Percentiles rank a stretch among this genome's conserved stretches.
Evolutionary conservation across 164 flowering plant species (phyloP).

Genomic region (Tetrastigma voinierianum): DNA sequence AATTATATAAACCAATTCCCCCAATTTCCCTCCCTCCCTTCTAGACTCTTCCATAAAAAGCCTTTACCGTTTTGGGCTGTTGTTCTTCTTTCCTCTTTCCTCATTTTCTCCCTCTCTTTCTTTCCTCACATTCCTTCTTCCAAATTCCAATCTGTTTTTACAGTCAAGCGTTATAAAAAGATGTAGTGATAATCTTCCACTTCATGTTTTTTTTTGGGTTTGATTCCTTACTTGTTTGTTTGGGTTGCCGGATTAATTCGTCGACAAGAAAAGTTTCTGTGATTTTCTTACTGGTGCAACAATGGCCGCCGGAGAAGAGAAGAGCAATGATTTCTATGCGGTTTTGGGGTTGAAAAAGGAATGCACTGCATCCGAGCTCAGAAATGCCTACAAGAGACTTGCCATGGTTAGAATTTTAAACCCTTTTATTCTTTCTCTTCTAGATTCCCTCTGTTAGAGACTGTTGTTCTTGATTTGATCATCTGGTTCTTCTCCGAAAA

Average conservation of each 20-base stretch:
- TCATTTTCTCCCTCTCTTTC: neutral
- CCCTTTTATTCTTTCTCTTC: conserved; percentile 2
- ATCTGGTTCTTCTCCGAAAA: neutral
- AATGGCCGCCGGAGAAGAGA: conserved; percentile 54
- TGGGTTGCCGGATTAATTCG: conserved; percentile 9
- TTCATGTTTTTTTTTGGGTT: neutral
- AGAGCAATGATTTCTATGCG: conserved; percentile 44
- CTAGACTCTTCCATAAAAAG: conserved; percentile 29
- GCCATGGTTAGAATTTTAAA: conserved; percentile 61
- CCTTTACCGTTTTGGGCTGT: too few relatives aligned
- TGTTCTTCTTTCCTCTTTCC: neutral
- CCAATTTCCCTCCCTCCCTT: conserved; percentile 18
- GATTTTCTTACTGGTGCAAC: neutral
- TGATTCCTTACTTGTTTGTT: neutral
- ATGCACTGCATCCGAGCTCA: conserved; percentile 64
- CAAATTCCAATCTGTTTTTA: too few relatives aligned
- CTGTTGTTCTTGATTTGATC: conserved; percentile 1
- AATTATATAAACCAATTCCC: too few relatives aligned
- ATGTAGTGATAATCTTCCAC: conserved; percentile 6
- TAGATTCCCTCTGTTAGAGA: neutral
- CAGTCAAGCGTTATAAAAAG: neutral
- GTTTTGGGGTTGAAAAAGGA: conserved; percentile 78
- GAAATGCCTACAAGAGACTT: conserved; percentile 79
- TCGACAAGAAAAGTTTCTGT: conserved; percentile 20
- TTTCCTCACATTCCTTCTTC: conserved; percentile 14